A percentile compares a stretch with the other conserved stretches of the same genome.
phyloP scores from a whole-genome alignment of 2,329 filamentous ascomycete genomes.

The Zarea fungicola region DNA sequence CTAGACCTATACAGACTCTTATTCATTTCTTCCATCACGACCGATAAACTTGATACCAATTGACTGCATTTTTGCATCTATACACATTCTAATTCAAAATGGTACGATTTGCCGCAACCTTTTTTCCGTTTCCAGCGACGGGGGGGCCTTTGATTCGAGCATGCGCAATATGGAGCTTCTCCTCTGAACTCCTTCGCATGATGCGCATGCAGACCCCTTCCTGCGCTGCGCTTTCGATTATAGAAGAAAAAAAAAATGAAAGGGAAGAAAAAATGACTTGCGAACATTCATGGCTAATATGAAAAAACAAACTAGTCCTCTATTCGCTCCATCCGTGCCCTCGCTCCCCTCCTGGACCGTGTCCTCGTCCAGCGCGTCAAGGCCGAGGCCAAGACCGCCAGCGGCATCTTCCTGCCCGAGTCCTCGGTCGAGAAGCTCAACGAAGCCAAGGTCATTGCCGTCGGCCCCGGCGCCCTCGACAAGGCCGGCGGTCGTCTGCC shows the following conservation, averaged over 20 bases:
- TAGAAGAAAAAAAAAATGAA: not conserved
- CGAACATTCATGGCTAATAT: too few species aligned
- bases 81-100: constrained; percentile 12
- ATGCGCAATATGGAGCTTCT: not conserved
- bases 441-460: constrained; percentile 92
- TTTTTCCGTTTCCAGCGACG: not conserved
- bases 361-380: constrained; percentile 98
- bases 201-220: too few species aligned
- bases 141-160: not conserved
- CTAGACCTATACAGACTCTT: not conserved
- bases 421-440: constrained; percentile 96
- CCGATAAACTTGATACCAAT: constrained; percentile 18
- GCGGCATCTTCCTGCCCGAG: constrained; percentile 96
- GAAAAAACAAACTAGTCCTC: constrained; percentile 58
- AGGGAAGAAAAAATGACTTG: not conserved
- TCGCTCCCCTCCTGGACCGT: constrained; percentile 93
- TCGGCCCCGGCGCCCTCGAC: constrained; percentile 83
- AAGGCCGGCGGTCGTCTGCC: constrained; percentile 83
- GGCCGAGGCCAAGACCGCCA: constrained; percentile 92
- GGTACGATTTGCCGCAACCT: constrained; percentile 13
- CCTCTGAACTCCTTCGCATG: too few species aligned
- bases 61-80: not conserved
- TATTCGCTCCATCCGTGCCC: constrained; percentile 91
- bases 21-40: not conserved
- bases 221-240: too few species aligned